These are phyloP conservation scores for Onygenales sp. DNA, from an alignment of 2,329 filamentous ascomycete genomes.

Conservation along the genomic window DNA sequence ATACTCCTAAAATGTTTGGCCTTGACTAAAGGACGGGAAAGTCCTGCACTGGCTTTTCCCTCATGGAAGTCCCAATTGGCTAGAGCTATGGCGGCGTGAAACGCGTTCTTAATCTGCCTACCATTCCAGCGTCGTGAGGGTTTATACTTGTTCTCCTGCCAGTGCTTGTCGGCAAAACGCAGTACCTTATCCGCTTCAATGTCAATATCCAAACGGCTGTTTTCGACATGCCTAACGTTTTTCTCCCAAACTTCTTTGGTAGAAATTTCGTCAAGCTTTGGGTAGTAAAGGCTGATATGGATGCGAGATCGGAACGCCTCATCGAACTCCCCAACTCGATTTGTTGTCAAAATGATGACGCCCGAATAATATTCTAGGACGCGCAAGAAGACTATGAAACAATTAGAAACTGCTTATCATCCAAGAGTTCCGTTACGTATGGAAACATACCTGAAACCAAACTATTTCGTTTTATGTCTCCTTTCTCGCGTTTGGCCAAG, in stretches of 20 bases:
- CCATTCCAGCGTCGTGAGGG: conserved; percentile 23
- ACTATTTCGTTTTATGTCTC: conserved; percentile 31
- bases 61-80: conserved; percentile 16
- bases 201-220: conserved; percentile 5
- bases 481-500: conserved; percentile 24
- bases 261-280: conserved; percentile 12
- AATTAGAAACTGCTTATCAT: background rate
- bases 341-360: conserved; percentile 43
- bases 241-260: conserved; percentile 15
- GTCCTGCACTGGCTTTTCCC: background rate
- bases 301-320: conserved; percentile 43
- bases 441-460: conserved; percentile 25
- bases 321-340: conserved; percentile 40
- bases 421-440: background rate
- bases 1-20: background rate
- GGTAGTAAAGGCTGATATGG: conserved; percentile 37
- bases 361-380: conserved; percentile 41
- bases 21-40: background rate
- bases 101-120: conserved; percentile 28
- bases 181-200: conserved; percentile 10
- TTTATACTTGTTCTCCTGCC: conserved; percentile 6
- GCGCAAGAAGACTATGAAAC: conserved; percentile 33
- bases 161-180: conserved; percentile 9
- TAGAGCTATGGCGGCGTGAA: conserved; percentile 25
- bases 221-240: conserved; percentile 13